Evolutionary conservation across 352 stramenopile species (phyloP).

Genomic region (Pythium sukuiense): DNA sequence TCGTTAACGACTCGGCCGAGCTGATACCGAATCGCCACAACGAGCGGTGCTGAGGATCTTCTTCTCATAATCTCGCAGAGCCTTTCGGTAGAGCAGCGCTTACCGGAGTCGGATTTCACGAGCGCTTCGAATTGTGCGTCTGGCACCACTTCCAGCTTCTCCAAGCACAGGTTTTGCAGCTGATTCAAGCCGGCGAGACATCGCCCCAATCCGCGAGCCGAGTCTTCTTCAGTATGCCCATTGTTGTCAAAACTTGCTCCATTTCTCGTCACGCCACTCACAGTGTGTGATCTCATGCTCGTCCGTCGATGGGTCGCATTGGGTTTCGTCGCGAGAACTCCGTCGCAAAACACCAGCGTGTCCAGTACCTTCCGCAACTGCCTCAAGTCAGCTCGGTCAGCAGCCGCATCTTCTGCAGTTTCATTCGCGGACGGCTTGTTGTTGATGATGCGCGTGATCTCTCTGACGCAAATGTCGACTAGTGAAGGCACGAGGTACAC

Average conservation of each 20-base stretch:
- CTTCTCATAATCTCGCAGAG: constrained; percentile 63
- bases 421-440: background rate
- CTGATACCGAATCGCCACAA: constrained; percentile 80
- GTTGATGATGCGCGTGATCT: constrained; percentile 36
- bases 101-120: constrained; percentile 59
- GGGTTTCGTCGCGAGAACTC: constrained; percentile 44
- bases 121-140: constrained; percentile 58
- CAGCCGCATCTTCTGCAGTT: background rate
- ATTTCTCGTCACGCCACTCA: constrained; percentile 10
- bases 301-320: constrained; percentile 27
- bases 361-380: constrained; percentile 36
- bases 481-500: constrained; percentile 73
- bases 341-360: constrained; percentile 63
- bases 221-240: constrained; percentile 7
- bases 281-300: constrained; percentile 10
- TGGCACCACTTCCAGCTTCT: constrained; percentile 46
- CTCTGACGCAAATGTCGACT: constrained; percentile 58
- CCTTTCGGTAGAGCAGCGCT: constrained; percentile 64
- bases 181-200: constrained; percentile 23
- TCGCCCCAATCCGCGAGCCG: constrained; percentile 10
- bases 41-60: constrained; percentile 61
- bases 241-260: constrained; percentile 17
- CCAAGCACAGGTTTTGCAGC: constrained; percentile 57
- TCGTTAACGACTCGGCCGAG: constrained; percentile 80
- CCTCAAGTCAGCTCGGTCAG: constrained; percentile 15